Base-by-base conservation (phyloP, 1,284 basidiomycete species). In the Malassezia furfur region DNA sequence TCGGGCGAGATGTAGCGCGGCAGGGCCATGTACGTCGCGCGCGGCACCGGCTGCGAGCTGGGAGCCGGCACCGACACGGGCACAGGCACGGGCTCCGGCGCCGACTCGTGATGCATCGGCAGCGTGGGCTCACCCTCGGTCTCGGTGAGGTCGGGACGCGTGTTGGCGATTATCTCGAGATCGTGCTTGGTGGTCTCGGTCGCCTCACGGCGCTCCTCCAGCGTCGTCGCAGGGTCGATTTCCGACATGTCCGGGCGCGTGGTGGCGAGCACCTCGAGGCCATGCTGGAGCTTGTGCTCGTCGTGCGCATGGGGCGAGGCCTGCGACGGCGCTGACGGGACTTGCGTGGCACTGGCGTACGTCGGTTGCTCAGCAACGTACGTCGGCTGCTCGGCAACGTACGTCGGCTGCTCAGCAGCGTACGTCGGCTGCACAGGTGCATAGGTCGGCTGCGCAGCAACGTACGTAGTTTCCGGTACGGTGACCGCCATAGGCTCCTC, bases 1-100 rank as follows among this genome's bases (percentile, higher is more conserved):
- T 47, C 45, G 22, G 15, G 45, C 30, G 35, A 21, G 22, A 47
- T 47, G 35, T 47, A 47, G 35, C 45, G 45, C n/a, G 45, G 45
- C 15, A 45, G 43, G 2, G 25, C n/a, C 43, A 31, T 7, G 6
- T 45, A 19, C 21, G 21, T 21, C 28, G 25, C n/a, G 43, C 17
- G 25, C 40, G 40, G 15, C 43, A 31, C 43, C 4, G 43, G 25
- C 43, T 45, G 25, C 15, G 22, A 15, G 17, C 17, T 14, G 3
- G 25, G 43, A 21, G 43, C 17, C 10, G 43, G 25, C 25, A 37
- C 36, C 15, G 14, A n/a, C 21, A 40, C 25, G 3, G 19, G 19
- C 11, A 40, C 39, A 8, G 39, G 39, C 10, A 40, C 39, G 3
- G 19, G 39, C 37, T 39, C 37, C 37, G 21, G 8, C 3, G 21